These are phyloP conservation scores for Lasiosphaeris hirsuta DNA, from an alignment of 495 filamentous ascomycete species.

Conservation along the genomic window DNA sequence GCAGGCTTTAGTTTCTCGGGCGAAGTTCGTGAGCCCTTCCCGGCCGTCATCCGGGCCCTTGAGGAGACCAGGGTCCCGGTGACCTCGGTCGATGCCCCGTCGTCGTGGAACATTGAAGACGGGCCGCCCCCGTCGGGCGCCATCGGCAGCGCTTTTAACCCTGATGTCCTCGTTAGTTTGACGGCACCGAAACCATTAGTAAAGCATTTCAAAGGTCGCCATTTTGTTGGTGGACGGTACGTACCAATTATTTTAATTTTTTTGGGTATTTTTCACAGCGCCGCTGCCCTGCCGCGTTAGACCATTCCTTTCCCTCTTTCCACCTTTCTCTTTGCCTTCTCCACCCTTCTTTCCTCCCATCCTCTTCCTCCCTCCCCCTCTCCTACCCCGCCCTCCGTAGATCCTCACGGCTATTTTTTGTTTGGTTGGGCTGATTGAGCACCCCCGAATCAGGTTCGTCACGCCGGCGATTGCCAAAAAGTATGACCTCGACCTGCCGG, in stretches of 20 bases:
- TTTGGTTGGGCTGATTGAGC: constrained; percentile 16
- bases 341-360: background rate
- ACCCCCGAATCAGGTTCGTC: constrained; percentile 60
- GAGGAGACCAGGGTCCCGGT: constrained; percentile 70
- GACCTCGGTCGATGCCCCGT: constrained; percentile 86
- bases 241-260: constrained; percentile 15
- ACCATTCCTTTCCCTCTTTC: background rate
- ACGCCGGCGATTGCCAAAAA: constrained; percentile 74
- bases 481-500: constrained; percentile 78
- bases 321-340: background rate
- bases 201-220: constrained; percentile 74
- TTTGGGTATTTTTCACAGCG: background rate
- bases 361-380: background rate
- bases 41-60: constrained; percentile 71
- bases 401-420: too few relatives aligned
- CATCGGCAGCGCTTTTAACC: constrained; percentile 73
- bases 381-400: background rate
- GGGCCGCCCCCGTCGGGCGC: constrained; percentile 74
- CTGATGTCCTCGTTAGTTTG: constrained; percentile 74
- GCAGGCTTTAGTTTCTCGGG: constrained; percentile 90
- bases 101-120: constrained; percentile 85
- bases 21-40: constrained; percentile 86
- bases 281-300: background rate
- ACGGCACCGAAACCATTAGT: constrained; percentile 95
- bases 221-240: constrained; percentile 81